Percentiles rank a stretch among this genome's conserved stretches.
These are phyloP conservation scores for Neobulgaria alba DNA, from an alignment of 2,329 filamentous ascomycete genomes.

Conservation along the genomic window DNA sequence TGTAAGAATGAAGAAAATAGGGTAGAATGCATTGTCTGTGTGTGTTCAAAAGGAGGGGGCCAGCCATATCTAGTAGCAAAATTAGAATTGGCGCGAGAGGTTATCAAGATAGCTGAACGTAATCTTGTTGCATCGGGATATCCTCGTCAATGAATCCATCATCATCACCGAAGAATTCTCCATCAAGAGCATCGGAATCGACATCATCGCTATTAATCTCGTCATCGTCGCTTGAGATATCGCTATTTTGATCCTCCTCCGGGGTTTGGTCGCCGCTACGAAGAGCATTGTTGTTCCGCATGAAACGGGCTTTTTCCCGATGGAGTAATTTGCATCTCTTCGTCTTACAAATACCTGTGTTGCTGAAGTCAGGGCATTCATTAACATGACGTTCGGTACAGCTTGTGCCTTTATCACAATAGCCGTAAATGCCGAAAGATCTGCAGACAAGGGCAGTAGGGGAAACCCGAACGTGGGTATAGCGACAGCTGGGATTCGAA, in stretches of 20 bases:
- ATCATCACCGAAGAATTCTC: constrained; percentile 50
- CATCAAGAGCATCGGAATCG: constrained; percentile 64
- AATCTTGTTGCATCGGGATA: constrained; percentile 51
- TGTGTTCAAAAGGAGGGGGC: no score
- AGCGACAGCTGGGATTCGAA: constrained; percentile 76
- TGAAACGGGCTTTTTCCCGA: constrained; percentile 74
- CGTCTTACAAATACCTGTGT: constrained; percentile 73
- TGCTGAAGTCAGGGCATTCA: constrained; percentile 94
- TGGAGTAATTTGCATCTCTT: constrained; percentile 80
- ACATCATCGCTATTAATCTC: constrained; percentile 66
- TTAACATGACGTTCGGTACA: constrained; percentile 81
- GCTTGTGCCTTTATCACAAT: constrained; percentile 71
- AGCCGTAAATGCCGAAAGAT: constrained; percentile 77
- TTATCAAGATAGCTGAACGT: constrained; percentile 39
- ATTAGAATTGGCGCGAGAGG: no score
- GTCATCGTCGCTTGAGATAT: constrained; percentile 73
- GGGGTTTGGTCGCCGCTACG: constrained; percentile 24
- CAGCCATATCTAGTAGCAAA: no score
- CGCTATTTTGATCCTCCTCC: constrained; percentile 49
- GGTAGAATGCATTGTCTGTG: no score
- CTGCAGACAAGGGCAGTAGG: constrained; percentile 73
- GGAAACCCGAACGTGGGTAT: constrained; percentile 74
- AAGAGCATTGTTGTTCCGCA: constrained; percentile 52
- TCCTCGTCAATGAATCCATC: constrained; percentile 43
- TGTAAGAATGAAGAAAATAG: no score